Conservation (phyloP, 1,284 basidiomycete species). For the Cryptococcus sp. region DNA sequence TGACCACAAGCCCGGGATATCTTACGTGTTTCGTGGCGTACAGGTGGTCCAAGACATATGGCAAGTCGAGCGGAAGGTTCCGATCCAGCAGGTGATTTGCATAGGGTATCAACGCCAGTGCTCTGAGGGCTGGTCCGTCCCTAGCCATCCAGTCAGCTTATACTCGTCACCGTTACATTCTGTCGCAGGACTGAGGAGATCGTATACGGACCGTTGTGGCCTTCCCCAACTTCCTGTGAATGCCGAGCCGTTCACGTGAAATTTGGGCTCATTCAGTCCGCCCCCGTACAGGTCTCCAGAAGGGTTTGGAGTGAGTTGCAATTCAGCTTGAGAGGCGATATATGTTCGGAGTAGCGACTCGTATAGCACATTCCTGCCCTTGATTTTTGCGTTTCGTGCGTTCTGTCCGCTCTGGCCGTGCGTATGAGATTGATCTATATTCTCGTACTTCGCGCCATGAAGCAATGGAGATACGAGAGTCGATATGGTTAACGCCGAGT, state of each 20-base stretch:
- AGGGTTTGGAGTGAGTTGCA: constrained; percentile 54
- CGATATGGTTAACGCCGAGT: constrained; percentile 51
- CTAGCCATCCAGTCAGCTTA: constrained; percentile 7
- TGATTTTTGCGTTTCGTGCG: too few species aligned
- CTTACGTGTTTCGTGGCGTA: constrained; percentile 40
- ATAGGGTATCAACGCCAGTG: constrained; percentile 54
- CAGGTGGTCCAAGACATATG: constrained; percentile 47
- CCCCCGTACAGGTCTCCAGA: constrained; percentile 55
- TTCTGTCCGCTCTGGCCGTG: not conserved
- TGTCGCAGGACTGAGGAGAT: not conserved
- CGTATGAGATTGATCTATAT: not conserved
- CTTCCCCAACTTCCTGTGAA: constrained; percentile 55
- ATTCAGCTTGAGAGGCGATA: constrained; percentile 40
- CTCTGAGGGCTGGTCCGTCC: constrained; percentile 58
- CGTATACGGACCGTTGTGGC: constrained; percentile 49
- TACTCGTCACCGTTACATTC: not conserved
- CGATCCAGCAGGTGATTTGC: constrained; percentile 54
- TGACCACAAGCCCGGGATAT: constrained; percentile 49
- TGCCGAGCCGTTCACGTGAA: constrained; percentile 51
- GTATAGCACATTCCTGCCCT: constrained; percentile 11
- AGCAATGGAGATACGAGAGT: constrained; percentile 39
- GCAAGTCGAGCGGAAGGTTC: constrained; percentile 36
- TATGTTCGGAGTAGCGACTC: constrained; percentile 48
- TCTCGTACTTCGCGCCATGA: too few species aligned
- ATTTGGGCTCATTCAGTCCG: constrained; percentile 61